Conservation (phyloP, 768 basidiomycete species). For the Megacollybia marginata region DNA sequence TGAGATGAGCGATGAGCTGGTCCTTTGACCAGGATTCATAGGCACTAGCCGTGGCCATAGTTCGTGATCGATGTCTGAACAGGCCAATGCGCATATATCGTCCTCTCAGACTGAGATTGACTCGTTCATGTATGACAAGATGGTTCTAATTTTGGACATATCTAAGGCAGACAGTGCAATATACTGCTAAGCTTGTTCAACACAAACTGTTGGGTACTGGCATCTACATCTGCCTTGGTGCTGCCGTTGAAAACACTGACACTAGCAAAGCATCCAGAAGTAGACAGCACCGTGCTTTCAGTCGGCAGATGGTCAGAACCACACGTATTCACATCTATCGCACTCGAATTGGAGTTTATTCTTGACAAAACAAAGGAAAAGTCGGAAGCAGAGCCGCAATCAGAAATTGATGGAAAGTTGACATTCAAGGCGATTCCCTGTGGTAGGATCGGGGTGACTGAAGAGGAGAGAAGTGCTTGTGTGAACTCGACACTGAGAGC, state of each 20-base stretch:
- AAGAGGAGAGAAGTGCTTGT: constrained; percentile 19
- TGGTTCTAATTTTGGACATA: too few relatives aligned
- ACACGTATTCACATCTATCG: constrained; percentile 37
- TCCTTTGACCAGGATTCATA: constrained; percentile 59
- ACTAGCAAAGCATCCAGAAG: constrained; percentile 33
- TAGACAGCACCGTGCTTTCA: constrained; percentile 31
- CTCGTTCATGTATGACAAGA: not conserved
- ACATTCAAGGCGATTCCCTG: constrained; percentile 37
- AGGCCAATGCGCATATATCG: not conserved
- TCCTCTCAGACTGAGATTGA: not conserved
- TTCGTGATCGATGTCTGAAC: not conserved
- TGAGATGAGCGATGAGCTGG: constrained; percentile 61
- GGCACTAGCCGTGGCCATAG: not conserved
- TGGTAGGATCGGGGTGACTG: constrained; percentile 30
- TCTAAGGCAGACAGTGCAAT: constrained; percentile 15
- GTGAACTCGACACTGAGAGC: constrained; percentile 34
- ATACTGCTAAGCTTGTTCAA: constrained; percentile 26
- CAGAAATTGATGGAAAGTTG: constrained; percentile 36
- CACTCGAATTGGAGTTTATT: constrained; percentile 20
- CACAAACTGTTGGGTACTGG: constrained; percentile 32
- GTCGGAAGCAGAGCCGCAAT: constrained; percentile 27
- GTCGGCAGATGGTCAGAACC: constrained; percentile 34
- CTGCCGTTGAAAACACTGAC: constrained; percentile 39
- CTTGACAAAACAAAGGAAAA: constrained; percentile 41
- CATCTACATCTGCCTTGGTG: constrained; percentile 35